A percentile compares a stretch with the other conserved stretches of the same genome.
Evolutionary conservation across 2,329 filamentous ascomycete species (phyloP).

Genomic region (Paracamarosporium sp.): DNA sequence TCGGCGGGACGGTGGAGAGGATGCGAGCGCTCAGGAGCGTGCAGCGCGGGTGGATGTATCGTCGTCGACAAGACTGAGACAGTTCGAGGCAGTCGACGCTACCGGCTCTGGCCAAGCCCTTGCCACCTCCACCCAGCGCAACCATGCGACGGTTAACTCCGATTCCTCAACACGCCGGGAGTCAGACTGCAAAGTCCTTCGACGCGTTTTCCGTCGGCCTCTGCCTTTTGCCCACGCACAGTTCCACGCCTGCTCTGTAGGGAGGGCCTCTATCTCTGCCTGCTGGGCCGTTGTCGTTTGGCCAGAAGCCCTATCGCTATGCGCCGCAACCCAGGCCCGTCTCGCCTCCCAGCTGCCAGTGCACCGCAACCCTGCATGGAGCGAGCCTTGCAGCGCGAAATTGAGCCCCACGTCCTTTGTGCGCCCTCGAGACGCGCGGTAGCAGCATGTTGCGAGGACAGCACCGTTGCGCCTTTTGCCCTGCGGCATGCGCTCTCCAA

Average conservation of each 20-base stretch:
- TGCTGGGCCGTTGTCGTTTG: neutral
- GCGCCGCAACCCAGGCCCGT: neutral
- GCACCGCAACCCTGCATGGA: slow-evolving; percentile 1
- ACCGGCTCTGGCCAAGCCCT: slow-evolving; percentile 13
- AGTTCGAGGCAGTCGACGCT: slow-evolving; percentile 12
- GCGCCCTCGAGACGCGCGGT: slow-evolving; percentile 5
- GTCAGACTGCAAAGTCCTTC: neutral
- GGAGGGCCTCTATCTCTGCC: neutral
- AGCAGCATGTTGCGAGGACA: neutral
- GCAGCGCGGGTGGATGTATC: neutral
- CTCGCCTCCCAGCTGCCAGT: neutral
- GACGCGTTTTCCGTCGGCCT: neutral
- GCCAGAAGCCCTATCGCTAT: neutral
- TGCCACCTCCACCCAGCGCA: slow-evolving; percentile 17
- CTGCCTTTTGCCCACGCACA: neutral
- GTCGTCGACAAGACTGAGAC: slow-evolving; percentile 15
- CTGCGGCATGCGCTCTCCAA: slow-evolving; percentile 11
- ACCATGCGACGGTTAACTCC: slow-evolving; percentile 1
- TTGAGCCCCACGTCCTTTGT: neutral
- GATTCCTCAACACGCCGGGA: neutral
- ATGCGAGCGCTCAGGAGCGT: slow-evolving; percentile 12
- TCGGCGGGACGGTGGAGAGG: slow-evolving; percentile 4
- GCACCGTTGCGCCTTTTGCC: slow-evolving; percentile 1
- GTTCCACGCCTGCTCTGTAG: neutral
- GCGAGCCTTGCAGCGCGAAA: slow-evolving; percentile 8